Evolutionary conservation across 257 asterid genomes (phyloP).

Genomic region (Linaria vulgaris): DNA sequence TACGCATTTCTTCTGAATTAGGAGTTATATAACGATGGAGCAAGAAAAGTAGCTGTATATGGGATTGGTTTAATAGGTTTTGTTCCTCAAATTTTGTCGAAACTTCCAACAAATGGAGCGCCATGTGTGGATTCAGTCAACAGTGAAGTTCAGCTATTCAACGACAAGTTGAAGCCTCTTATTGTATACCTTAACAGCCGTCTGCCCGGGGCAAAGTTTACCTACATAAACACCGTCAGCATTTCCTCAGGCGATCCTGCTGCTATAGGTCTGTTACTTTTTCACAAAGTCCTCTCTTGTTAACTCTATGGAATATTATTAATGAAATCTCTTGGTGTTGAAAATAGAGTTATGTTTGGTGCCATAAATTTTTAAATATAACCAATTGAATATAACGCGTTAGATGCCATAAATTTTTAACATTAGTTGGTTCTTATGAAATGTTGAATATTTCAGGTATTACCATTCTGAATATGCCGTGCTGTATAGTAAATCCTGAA

Average conservation of each 20-base stretch:
- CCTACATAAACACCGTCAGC: slow-evolving; percentile 40
- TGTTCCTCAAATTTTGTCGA: slow-evolving; percentile 28
- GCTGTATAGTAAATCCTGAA: slow-evolving; percentile 29
- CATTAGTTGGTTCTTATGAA: too few species aligned
- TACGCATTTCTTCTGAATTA: too few species aligned
- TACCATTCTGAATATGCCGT: slow-evolving; percentile 25
- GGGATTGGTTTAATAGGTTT: slow-evolving; percentile 54
- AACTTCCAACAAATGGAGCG: slow-evolving; percentile 30
- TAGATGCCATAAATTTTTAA: too few species aligned
- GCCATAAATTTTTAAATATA: too few species aligned
- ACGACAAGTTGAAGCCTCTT: slow-evolving; percentile 32
- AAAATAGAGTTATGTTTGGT: not conserved
- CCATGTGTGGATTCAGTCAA: slow-evolving; percentile 46
- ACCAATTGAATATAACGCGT: too few species aligned
- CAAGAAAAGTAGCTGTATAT: slow-evolving; percentile 51
- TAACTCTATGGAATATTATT: too few species aligned
- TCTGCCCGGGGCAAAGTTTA: slow-evolving; percentile 38
- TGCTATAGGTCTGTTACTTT: too few species aligned
- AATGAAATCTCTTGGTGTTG: not conserved
- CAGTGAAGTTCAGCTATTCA: slow-evolving; percentile 30
- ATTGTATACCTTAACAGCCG: slow-evolving; percentile 37
- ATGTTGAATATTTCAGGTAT: slow-evolving; percentile 24
- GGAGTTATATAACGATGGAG: slow-evolving; percentile 43
- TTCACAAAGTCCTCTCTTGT: slow-evolving; percentile 24
- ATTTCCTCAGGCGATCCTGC: slow-evolving; percentile 34